Conservation (phyloP, 805 yeast genomes). For the Lipomyces sp. region DNA sequence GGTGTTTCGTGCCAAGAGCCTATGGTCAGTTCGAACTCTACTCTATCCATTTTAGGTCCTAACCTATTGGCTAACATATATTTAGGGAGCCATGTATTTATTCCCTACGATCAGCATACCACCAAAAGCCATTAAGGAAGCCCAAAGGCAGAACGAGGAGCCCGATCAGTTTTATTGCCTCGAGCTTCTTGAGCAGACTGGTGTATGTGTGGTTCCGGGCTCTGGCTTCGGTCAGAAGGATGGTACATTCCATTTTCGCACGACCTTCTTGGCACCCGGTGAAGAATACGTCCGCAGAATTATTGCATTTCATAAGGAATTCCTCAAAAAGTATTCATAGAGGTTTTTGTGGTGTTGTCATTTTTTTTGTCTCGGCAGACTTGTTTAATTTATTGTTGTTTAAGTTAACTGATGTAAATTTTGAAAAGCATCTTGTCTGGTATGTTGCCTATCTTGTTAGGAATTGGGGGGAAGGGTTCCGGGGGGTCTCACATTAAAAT, state of each 20-base stretch:
- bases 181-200: conserved; percentile 80
- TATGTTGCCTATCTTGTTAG: neutral
- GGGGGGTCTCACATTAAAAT: neutral
- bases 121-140: conserved; percentile 63
- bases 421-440: neutral
- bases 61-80: neutral
- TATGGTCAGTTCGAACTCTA: conserved; percentile 13
- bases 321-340: conserved; percentile 56
- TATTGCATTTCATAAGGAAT: conserved; percentile 75
- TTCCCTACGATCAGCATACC: conserved; percentile 80
- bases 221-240: conserved; percentile 93
- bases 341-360: neutral
- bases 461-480: neutral
- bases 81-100: conserved; percentile 94
- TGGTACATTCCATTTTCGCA: conserved; percentile 90
- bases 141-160: conserved; percentile 58
- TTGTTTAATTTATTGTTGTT: neutral
- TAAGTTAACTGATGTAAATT: neutral
- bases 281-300: conserved; percentile 82
- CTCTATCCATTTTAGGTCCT: neutral
- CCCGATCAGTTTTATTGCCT: conserved; percentile 92
- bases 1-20: conserved; percentile 88
- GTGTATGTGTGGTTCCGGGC: conserved; percentile 98
- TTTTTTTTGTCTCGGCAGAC: neutral
- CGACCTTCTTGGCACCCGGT: conserved; percentile 97